Evolutionary conservation across 2,329 filamentous ascomycete species (phyloP), one percentile per base, ranked within the genome.

Genomic region (Fusarium oligoseptatum): DNA sequence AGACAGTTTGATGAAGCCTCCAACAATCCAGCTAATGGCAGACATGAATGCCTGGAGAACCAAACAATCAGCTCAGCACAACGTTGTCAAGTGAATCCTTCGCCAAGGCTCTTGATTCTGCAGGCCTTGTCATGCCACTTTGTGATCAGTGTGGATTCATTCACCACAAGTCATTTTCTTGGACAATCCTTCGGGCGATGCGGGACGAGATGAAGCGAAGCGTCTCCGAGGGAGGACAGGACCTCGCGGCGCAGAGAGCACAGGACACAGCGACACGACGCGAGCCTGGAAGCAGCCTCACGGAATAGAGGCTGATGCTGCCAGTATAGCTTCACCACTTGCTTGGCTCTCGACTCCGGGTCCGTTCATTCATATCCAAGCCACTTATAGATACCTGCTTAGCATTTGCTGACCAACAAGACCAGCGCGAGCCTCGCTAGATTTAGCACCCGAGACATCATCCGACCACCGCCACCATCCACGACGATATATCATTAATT

Each of bases 281-380:
- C 64, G 60, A 64, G 24, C 68, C 64, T 62, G 20, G 20, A 36
- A 43, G 65, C 64, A 74, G 71, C 57, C 60, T 74, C 71, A 41
- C 43, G 45, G 24, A 39, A 55, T 22, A 36, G 9, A 24, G 32
- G 15, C n/a, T 36, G 32, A 64, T 52, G 50, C 43, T 58, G 67
- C 63, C 63, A 43, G 60, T 60, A 32, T 17, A 37, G 29, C 22
- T 55, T 43, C 58, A 41, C 34, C 60, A 43, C 48, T 45, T 60
- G 32, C 71, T 71, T 37, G 32, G 37, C 37, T 64, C 34, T 41
- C 27, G 29, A 61, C 41, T 64, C 29, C 37, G 67, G 67, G 63
- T 48, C 36, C 27, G 50, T 60, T 68, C 58, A 63, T 70, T 55
- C 45, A 24, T 65, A 29, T 36, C 64, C 48, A 60, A 52, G 50